phyloP scores from a whole-genome alignment of 2,329 filamentous ascomycete genomes.

The Onygenales sp. region DNA sequence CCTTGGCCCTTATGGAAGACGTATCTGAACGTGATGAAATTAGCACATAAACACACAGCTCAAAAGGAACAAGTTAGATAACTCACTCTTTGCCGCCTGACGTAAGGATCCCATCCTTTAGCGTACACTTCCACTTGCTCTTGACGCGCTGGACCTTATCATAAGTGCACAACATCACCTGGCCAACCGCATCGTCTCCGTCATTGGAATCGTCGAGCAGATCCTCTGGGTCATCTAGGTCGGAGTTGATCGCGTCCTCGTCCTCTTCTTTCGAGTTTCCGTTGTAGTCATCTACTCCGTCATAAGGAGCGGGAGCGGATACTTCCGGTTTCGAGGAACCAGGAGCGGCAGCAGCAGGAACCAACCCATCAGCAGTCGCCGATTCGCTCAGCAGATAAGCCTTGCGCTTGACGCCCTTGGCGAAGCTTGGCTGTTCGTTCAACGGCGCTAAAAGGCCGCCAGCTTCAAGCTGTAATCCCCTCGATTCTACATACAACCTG shows the following conservation, averaged over 20 bases:
- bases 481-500: slow-evolving; percentile 32
- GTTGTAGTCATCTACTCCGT: slow-evolving; percentile 41
- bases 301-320: slow-evolving; percentile 39
- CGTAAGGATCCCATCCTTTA: slow-evolving; percentile 92
- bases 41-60: slow-evolving; percentile 15
- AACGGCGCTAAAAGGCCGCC: slow-evolving; percentile 38
- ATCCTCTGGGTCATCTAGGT: slow-evolving; percentile 91
- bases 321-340: slow-evolving; percentile 6
- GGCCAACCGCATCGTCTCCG: slow-evolving; percentile 70
- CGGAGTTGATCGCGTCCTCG: slow-evolving; percentile 96
- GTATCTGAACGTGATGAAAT: slow-evolving; percentile 44
- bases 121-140: slow-evolving; percentile 99
- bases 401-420: slow-evolving; percentile 32
- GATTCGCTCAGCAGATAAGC: slow-evolving; percentile 4
- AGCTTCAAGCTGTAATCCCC: slow-evolving; percentile 34
- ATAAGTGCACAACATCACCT: slow-evolving; percentile 98
- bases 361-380: slow-evolving; percentile 6
- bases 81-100: slow-evolving; percentile 81
- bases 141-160: slow-evolving; percentile 98
- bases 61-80: neutral
- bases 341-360: slow-evolving; percentile 5
- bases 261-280: slow-evolving; percentile 54
- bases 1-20: slow-evolving; percentile 96
- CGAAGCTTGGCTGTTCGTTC: slow-evolving; percentile 24
- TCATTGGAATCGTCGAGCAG: slow-evolving; percentile 75